Conservation (phyloP, 495 filamentous ascomycete genomes). For the Neurospora sp. region DNA sequence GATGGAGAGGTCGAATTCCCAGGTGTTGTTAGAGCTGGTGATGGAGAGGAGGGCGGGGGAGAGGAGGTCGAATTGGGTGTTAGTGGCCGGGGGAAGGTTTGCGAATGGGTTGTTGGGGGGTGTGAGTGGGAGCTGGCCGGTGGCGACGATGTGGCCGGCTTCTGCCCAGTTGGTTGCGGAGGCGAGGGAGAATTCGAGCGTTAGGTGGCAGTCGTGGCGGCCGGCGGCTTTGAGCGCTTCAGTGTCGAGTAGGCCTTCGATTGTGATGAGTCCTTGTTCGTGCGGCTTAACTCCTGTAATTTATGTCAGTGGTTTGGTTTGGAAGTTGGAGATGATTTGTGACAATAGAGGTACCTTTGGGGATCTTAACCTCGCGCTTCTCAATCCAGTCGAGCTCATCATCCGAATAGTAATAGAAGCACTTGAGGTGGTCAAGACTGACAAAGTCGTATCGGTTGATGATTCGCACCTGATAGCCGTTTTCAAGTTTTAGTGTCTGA, state of each 20-base stretch:
- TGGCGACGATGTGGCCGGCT: conserved; percentile 39
- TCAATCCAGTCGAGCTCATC: not conserved
- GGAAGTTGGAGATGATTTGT: no score
- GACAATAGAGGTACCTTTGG: conserved; percentile 11
- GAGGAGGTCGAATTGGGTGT: not conserved
- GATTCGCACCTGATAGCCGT: conserved; percentile 29
- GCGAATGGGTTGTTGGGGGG: conserved; percentile 10
- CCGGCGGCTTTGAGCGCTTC: not conserved
- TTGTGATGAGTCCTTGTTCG: conserved; percentile 20
- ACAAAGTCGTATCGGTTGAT: conserved; percentile 46
- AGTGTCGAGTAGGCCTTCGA: conserved; percentile 12
- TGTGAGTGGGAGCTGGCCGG: conserved; percentile 37
- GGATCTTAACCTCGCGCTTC: conserved; percentile 24
- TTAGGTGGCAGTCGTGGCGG: conserved; percentile 30
- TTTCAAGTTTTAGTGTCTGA: conserved; percentile 25
- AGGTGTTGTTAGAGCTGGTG: conserved; percentile 16
- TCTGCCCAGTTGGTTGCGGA: conserved; percentile 34
- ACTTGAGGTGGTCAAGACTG: conserved; percentile 39
- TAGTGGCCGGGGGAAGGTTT: not conserved
- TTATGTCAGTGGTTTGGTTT: conserved; percentile 7
- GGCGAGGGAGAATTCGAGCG: conserved; percentile 33
- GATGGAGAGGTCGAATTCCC: conserved; percentile 32
- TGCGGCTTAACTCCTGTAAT: conserved; percentile 27
- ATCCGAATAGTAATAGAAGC: conserved; percentile 1
- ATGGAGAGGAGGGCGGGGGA: conserved; percentile 18